A percentile compares a stretch with the other conserved stretches of the same genome.
phyloP scores from a whole-genome alignment of 805 yeast genomes.

The Cyberlindnera americana region DNA sequence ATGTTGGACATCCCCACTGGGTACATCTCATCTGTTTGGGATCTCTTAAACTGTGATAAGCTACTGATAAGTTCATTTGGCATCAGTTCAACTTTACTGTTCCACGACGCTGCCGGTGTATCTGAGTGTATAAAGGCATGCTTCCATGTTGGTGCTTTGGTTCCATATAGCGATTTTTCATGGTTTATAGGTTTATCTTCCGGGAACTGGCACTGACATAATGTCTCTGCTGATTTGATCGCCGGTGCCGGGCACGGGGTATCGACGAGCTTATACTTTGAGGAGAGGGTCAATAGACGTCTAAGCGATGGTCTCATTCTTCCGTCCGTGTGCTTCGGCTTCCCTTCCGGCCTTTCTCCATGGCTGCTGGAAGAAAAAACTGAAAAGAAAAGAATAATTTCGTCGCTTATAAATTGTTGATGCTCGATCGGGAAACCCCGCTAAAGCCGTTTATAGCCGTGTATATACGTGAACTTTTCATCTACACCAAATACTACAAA shows the following conservation, averaged over 20 bases:
- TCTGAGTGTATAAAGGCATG: conserved; percentile 54
- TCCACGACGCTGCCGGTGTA: conserved; percentile 34
- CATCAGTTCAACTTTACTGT: conserved; percentile 43
- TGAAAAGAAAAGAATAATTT: too few species aligned
- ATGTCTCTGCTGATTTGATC: conserved; percentile 32
- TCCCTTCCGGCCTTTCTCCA: too few species aligned
- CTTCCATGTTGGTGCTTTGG: conserved; percentile 50
- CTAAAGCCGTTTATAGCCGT: too few species aligned
- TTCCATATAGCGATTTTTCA: conserved; percentile 38
- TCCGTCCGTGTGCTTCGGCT: not conserved
- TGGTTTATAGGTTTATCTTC: conserved; percentile 38
- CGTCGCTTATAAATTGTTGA: too few species aligned
- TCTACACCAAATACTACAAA: too few species aligned
- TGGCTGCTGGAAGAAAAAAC: too few species aligned
- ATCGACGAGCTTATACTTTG: conserved; percentile 20
- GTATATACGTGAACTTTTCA: not conserved
- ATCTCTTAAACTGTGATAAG: conserved; percentile 34
- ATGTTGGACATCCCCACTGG: conserved; percentile 52
- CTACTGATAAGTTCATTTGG: conserved; percentile 43
- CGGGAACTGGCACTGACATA: conserved; percentile 47
- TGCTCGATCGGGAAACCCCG: too few species aligned
- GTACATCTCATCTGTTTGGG: conserved; percentile 37
- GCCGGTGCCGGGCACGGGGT: conserved; percentile 18
- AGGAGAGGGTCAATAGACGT: conserved; percentile 9
- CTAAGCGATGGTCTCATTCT: conserved; percentile 15